Conservation (phyloP, 495 filamentous ascomycete genomes). For the Aspergillus cristatus region DNA sequence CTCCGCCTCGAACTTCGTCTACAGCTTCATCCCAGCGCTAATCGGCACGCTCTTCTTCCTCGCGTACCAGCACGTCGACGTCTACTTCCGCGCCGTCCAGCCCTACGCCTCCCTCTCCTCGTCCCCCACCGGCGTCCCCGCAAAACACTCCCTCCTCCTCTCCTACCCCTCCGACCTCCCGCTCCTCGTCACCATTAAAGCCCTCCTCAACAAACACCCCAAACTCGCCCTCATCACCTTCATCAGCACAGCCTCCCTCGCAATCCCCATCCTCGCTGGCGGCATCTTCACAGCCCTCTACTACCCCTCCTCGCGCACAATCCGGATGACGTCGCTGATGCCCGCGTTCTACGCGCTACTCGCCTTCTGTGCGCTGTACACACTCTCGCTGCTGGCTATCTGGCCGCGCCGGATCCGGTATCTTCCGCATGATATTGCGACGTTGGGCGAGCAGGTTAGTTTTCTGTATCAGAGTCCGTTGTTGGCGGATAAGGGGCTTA, state of each 20-base stretch:
- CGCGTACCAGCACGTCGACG: slow-evolving; percentile 66
- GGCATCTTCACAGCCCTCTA: slow-evolving; percentile 77
- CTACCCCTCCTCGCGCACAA: slow-evolving; percentile 35
- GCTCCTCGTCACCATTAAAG: slow-evolving; percentile 50
- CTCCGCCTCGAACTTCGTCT: slow-evolving; percentile 79
- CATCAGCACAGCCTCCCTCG: slow-evolving; percentile 51
- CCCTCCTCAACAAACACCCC: slow-evolving; percentile 56
- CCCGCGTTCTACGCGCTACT: slow-evolving; percentile 58
- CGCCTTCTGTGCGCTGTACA: slow-evolving; percentile 57
- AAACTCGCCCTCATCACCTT: slow-evolving; percentile 61
- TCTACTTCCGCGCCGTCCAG: slow-evolving; percentile 62
- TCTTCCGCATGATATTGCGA: slow-evolving; percentile 61
- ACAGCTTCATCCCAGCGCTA: slow-evolving; percentile 70
- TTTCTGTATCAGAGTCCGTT: slow-evolving; percentile 64
- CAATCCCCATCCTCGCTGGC: slow-evolving; percentile 66
- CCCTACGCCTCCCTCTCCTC: slow-evolving; percentile 60
- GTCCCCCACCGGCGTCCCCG: slow-evolving; percentile 47
- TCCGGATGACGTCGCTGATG: slow-evolving; percentile 61
- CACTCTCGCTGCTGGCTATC: slow-evolving; percentile 52
- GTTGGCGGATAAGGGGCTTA: slow-evolving; percentile 57
- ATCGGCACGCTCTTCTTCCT: slow-evolving; percentile 71
- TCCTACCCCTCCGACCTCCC: slow-evolving; percentile 63
- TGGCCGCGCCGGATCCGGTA: slow-evolving; percentile 47
- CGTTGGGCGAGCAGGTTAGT: slow-evolving; percentile 65
- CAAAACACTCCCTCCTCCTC: slow-evolving; percentile 60